Conservation (phyloP, 2,329 filamentous ascomycete genomes). For the Neoarthrinium moseri region DNA sequence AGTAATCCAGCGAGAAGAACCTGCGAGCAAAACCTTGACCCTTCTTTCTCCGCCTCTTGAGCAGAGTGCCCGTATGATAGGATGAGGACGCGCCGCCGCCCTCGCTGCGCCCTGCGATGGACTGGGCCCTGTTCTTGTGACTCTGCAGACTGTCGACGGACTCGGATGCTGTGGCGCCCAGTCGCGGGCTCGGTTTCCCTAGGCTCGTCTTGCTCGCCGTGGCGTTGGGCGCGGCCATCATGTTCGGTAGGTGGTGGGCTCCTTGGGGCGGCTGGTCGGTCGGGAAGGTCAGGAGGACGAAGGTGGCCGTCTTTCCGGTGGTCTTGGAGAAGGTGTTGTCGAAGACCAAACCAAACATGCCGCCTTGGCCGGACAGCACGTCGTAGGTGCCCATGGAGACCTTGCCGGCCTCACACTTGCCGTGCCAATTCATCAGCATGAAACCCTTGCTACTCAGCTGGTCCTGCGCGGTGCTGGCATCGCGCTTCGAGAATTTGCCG, state of each 20-base stretch:
- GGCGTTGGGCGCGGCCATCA: slow-evolving; percentile 39
- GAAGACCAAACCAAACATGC: slow-evolving; percentile 95
- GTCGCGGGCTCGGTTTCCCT: slow-evolving; percentile 45
- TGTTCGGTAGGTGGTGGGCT: slow-evolving; percentile 65
- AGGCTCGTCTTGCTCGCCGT: slow-evolving; percentile 51
- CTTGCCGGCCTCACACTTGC: slow-evolving; percentile 95
- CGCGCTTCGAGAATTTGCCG: slow-evolving; percentile 50
- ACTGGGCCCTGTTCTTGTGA: slow-evolving; percentile 45
- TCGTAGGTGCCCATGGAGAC: slow-evolving; percentile 89
- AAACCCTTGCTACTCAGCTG: slow-evolving; percentile 66
- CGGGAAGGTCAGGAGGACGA: slow-evolving; percentile 92
- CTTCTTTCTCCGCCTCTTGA: slow-evolving; percentile 89
- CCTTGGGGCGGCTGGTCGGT: slow-evolving; percentile 76
- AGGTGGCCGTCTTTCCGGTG: slow-evolving; percentile 89
- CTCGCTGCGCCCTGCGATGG: slow-evolving; percentile 54
- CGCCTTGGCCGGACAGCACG: slow-evolving; percentile 70
- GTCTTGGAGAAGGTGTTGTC: slow-evolving; percentile 99
- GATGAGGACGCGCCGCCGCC: slow-evolving; percentile 41
- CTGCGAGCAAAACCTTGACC: slow-evolving; percentile 90
- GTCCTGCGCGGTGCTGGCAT: slow-evolving; percentile 59
- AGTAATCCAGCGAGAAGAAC: slow-evolving; percentile 96
- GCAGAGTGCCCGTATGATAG: slow-evolving; percentile 80
- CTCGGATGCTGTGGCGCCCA: slow-evolving; percentile 45
- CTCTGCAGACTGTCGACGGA: slow-evolving; percentile 63
- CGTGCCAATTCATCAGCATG: slow-evolving; percentile 77